phyloP scores from a whole-genome alignment of 371 early-diverging fungal genomes.

The Nematocida sp. region DNA sequence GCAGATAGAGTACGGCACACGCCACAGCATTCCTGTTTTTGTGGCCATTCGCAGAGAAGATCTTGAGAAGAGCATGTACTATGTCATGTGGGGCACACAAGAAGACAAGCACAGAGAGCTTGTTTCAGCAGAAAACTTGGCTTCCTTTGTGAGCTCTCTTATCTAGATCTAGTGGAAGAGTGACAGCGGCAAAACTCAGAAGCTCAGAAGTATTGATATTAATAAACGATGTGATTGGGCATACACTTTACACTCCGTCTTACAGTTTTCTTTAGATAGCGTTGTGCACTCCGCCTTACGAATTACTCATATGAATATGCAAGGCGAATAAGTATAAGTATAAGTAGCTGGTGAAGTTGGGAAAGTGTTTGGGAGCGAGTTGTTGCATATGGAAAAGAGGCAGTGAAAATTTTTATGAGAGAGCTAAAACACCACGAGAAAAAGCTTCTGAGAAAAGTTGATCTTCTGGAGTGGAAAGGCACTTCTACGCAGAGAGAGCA shows the following conservation, averaged over 20 bases:
- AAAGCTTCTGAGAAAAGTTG: slow-evolving; percentile 90
- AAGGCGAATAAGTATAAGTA: no score
- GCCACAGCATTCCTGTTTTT: slow-evolving; percentile 21
- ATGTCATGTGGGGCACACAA: slow-evolving; percentile 29
- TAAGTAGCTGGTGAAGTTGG: no score
- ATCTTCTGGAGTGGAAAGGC: slow-evolving; percentile 89
- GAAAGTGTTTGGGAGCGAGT: no score
- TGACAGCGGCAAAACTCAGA: no score
- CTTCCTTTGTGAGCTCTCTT: not conserved
- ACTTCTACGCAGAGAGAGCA: slow-evolving; percentile 80
- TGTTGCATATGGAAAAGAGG: not conserved
- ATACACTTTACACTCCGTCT: no score
- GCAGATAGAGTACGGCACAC: slow-evolving; percentile 53
- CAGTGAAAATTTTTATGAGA: slow-evolving; percentile 57
- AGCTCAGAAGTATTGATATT: no score
- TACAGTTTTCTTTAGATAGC: no score
- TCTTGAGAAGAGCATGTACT: slow-evolving; percentile 22
- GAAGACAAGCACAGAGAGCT: not conserved
- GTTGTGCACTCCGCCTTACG: no score
- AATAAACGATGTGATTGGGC: no score
- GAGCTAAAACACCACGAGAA: slow-evolving; percentile 88
- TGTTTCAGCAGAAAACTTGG: not conserved
- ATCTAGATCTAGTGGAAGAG: no score
- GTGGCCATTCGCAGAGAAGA: slow-evolving; percentile 57
- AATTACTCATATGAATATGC: no score